Percentiles rank a stretch among this genome's conserved stretches.
These are phyloP conservation scores for Rhododendron ferrugineum DNA, from an alignment of 148 eudicot species.

Conservation along the genomic window DNA sequence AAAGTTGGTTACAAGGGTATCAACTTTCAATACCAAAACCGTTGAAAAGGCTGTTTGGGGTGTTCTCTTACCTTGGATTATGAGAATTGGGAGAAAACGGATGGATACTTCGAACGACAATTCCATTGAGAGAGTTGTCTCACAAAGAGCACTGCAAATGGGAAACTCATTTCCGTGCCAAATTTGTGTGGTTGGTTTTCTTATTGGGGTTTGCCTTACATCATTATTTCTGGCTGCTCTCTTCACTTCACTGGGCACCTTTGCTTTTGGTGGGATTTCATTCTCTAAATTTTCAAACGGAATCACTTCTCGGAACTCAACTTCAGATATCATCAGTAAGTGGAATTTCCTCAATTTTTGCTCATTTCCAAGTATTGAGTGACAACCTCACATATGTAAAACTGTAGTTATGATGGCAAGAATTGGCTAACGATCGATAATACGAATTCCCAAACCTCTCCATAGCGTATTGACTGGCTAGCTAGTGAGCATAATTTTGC, in stretches of 20 bases:
- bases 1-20: too few relatives aligned
- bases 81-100: constrained; percentile 4
- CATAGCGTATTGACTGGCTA: too few relatives aligned
- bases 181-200: constrained; percentile 84
- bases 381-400: background rate
- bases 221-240: constrained; percentile 71
- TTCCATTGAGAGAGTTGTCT: constrained; percentile 63
- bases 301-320: constrained; percentile 40
- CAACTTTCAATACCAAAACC: too few relatives aligned
- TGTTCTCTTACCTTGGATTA: background rate
- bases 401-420: background rate
- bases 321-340: constrained; percentile 45
- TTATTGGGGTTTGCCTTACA: constrained; percentile 77
- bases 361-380: background rate
- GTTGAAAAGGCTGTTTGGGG: too few relatives aligned
- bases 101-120: constrained; percentile 56
- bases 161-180: constrained; percentile 83
- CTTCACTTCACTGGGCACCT: constrained; percentile 52
- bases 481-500: background rate
- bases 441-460: background rate
- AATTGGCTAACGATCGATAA: background rate
- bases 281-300: constrained; percentile 37
- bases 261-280: constrained; percentile 38
- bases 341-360: too few relatives aligned
- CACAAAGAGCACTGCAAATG: constrained; percentile 71